Base-by-base conservation (phyloP, 345 rosid genomes). In the Citrus mangshanensis region DNA sequence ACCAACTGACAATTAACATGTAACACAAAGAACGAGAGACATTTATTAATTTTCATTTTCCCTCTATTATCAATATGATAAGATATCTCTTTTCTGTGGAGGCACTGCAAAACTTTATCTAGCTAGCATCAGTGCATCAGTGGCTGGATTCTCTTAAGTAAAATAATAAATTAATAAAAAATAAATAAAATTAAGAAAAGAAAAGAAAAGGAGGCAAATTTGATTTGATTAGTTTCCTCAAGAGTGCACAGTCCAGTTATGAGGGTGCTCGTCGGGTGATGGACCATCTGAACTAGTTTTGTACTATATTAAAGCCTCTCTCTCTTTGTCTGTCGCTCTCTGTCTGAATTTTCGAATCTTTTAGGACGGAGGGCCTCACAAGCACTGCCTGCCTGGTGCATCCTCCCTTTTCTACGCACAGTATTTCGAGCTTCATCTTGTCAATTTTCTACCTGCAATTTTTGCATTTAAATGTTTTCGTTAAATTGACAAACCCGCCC, bases 71-170 rank as follows among this genome's bases (percentile, higher is more conserved):
- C 32, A 27, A 42, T 40, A 28, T 16, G 9, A 46, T 30, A 40
- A 72, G 67, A 72, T 18, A 79, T 73, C 78, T 73, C 68, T 73
- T 73, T 54, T 79, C 77, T 19, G 19, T 56, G 73, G 27, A 25
- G 72, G 72, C 68, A 25, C 60, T 69, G 77, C 68, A 30, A 34
- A 12, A 16, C 75, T n/a, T 37, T 73, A 19, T 4, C 32, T 25
- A 60, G 65, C 32, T 9, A 60, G 30, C 65, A 13, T 19, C 68
- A 65, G 9, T 13, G 34, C 66, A 9, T 19, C 21, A 68, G 66
- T 75, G 70, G 77, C 30, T 75, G 77, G 87, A 85, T 85, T 82
- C 85, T 78, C 71, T 78, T 55, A 69, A 78, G 82, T 30, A 79
- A 67, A 27, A 49, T 42, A 38, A 72, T 40, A 38, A 30, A 27